Evolutionary conservation across 106 monocot genomes (phyloP), one percentile per base, ranked within the genome.

Genomic region (Platanthera zijinensis): DNA sequence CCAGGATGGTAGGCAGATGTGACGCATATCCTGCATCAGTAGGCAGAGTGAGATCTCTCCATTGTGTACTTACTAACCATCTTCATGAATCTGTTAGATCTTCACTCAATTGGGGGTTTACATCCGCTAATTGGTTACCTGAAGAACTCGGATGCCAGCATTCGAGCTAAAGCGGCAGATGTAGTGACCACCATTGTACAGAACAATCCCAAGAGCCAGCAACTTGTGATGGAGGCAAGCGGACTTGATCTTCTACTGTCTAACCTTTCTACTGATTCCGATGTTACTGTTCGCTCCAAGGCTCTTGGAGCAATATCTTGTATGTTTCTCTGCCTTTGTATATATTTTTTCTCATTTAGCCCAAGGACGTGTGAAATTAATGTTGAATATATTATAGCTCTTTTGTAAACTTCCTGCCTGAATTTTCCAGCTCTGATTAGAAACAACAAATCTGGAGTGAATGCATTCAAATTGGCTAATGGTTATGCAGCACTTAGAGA

Each of bases 301-400:
- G 87, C 93, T 78, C 96, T 96, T 80, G 96, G 96, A 71, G 93
- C 96, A 74, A 90, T 93, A 74, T 93, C 92, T 9, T 96, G 95
- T 92, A 79, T 80, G 92, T 82, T 72, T 50, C 32, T 50, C 13
- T 6, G 5, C 39, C 10, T 25, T 49, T 14, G 25, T 25, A 25
- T 17, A 18, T 15, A 48, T 32, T 46, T 48, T 21, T 67, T 74
- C 50, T 17, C 6, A 46, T 49, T 61, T 17, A 7, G 25, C 46
- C 0, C 46, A 3, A 73, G 59, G 12, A 50, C 22, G 10, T 17
- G 21, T 50, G 17, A 57, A 51, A 12, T 25, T 18, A 25, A 48
- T 67, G 9, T 50, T 6, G 9, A 59, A 59, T 59, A 17, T 32
- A 17, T 50, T 30, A 18, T 53, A 12, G 15, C 28, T 69, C 32